phyloP scores from a whole-genome alignment of 108 stramenopile genomes.

The Pseudonitzschia multistriata region DNA sequence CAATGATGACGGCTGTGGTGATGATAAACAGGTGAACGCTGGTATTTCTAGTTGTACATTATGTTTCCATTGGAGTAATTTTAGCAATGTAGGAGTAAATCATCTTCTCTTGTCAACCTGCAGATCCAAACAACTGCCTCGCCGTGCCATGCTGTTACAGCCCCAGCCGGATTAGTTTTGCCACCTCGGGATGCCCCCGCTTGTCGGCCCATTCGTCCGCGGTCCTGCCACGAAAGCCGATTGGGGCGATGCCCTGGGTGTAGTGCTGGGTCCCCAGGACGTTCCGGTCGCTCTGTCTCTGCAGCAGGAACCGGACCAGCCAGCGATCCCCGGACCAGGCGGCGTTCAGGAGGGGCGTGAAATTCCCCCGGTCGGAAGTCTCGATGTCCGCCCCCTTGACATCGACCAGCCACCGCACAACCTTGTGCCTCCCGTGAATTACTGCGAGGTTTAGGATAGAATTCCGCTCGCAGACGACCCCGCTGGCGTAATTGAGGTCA shows the following conservation, averaged over 20 bases:
- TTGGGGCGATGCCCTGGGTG: conserved; percentile 56
- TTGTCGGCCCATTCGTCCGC: conserved; percentile 79
- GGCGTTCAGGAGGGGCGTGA: conserved; percentile 83
- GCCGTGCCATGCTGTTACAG: too few species aligned
- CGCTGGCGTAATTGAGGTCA: conserved; percentile 69
- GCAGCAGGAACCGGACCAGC: conserved; percentile 65
- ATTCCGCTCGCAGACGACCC: conserved; percentile 79
- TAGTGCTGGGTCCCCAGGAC: conserved; percentile 69
- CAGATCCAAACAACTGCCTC: too few species aligned
- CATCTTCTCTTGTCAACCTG: too few species aligned
- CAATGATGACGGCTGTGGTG: too few species aligned
- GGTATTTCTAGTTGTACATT: too few species aligned
- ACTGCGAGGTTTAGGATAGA: conserved; percentile 78
- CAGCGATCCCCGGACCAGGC: conserved; percentile 68
- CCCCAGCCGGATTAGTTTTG: conserved; percentile 68
- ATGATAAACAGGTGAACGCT: too few species aligned
- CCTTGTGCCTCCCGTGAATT: conserved; percentile 66
- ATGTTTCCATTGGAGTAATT: too few species aligned
- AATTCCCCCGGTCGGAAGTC: conserved; percentile 69
- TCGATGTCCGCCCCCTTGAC: conserved; percentile 72
- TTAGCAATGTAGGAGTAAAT: too few species aligned
- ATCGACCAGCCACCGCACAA: conserved; percentile 76
- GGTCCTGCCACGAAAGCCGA: conserved; percentile 69
- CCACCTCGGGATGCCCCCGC: conserved; percentile 62
- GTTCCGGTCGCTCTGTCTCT: conserved; percentile 52